A percentile compares a stretch with the other conserved stretches of the same genome.
Conservation (phyloP, 225 moss, liverwort and hornwort species). For the Physcomitrellopsis africana region DNA sequence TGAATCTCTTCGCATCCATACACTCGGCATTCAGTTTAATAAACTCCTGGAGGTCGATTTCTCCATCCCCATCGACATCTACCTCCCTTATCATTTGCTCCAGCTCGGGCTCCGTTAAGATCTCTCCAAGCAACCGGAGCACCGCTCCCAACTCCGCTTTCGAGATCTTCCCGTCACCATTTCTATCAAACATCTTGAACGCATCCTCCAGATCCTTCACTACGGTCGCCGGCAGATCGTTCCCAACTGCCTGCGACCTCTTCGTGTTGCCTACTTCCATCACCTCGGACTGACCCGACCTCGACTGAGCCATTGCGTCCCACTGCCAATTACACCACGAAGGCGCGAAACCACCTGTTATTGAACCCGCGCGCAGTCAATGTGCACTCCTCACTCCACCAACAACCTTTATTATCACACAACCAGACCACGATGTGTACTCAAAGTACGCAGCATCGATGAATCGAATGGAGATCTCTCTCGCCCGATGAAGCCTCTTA, state of each 20-base stretch:
- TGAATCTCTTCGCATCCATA: neutral
- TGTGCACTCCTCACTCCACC: too few relatives aligned
- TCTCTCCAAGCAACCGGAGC: constrained; percentile 45
- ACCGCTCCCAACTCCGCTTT: constrained; percentile 48
- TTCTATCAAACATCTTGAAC: constrained; percentile 55
- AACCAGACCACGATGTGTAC: too few relatives aligned
- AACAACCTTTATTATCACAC: too few relatives aligned
- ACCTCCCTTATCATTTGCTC: constrained; percentile 55
- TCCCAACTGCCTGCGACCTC: neutral
- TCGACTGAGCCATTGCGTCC: neutral
- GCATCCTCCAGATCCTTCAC: constrained; percentile 46
- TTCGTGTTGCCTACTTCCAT: constrained; percentile 7
- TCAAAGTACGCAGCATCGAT: too few relatives aligned
- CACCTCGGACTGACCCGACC: constrained; percentile 15
- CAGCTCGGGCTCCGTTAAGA: constrained; percentile 41
- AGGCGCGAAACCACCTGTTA: too few relatives aligned
- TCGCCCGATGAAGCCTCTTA: too few relatives aligned
- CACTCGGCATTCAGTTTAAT: constrained; percentile 36
- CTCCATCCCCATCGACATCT: constrained; percentile 61
- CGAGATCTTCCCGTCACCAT: constrained; percentile 64
- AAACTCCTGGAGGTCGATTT: constrained; percentile 60
- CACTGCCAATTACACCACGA: too few relatives aligned
- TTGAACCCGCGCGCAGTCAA: too few relatives aligned
- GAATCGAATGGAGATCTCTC: too few relatives aligned
- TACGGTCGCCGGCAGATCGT: constrained; percentile 17